Conservation (phyloP, 2,329 filamentous ascomycete species). For the Paracamarosporium sp. region DNA sequence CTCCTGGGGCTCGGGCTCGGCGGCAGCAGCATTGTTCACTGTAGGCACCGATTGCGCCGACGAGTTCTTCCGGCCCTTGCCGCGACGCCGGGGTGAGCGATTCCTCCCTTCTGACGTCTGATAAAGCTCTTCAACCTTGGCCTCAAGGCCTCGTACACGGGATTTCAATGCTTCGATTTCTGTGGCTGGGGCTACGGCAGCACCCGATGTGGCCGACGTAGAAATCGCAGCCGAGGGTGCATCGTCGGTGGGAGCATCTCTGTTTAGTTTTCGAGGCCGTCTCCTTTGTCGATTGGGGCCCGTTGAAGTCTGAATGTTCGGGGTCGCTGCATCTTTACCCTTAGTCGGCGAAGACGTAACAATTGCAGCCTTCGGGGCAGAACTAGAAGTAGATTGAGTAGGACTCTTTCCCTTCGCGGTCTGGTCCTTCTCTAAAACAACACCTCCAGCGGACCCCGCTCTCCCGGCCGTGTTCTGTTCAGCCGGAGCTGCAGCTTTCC, state of each 20-base stretch:
- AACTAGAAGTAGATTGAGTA: slow-evolving; percentile 1
- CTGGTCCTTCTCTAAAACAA: slow-evolving; percentile 30
- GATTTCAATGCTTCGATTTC: slow-evolving; percentile 46
- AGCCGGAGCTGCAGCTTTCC: slow-evolving; percentile 22
- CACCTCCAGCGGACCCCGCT: slow-evolving; percentile 38
- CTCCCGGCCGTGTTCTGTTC: slow-evolving; percentile 16
- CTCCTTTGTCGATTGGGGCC: slow-evolving; percentile 27
- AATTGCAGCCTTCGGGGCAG: slow-evolving; percentile 5
- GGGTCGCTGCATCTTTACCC: slow-evolving; percentile 8
- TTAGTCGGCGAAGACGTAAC: slow-evolving; percentile 7
- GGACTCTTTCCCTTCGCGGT: slow-evolving; percentile 11
- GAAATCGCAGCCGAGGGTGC: slow-evolving; percentile 7
- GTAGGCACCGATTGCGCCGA: slow-evolving; percentile 31
- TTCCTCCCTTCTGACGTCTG: slow-evolving; percentile 18
- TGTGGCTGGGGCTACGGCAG: slow-evolving; percentile 20
- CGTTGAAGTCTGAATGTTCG: slow-evolving; percentile 1
- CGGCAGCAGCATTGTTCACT: slow-evolving; percentile 3
- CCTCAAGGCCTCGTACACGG: slow-evolving; percentile 42
- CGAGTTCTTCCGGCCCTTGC: slow-evolving; percentile 37
- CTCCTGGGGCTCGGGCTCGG: slow-evolving; percentile 25
- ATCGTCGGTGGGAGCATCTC: slow-evolving; percentile 24
- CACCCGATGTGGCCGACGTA: background rate
- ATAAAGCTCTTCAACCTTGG: slow-evolving; percentile 46
- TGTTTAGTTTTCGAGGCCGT: slow-evolving; percentile 43
- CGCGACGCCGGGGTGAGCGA: slow-evolving; percentile 40